Percentiles rank a stretch among this genome's conserved stretches.
phyloP scores from a whole-genome alignment of 495 filamentous ascomycete species.

The Hypoxylon subgilvum region DNA sequence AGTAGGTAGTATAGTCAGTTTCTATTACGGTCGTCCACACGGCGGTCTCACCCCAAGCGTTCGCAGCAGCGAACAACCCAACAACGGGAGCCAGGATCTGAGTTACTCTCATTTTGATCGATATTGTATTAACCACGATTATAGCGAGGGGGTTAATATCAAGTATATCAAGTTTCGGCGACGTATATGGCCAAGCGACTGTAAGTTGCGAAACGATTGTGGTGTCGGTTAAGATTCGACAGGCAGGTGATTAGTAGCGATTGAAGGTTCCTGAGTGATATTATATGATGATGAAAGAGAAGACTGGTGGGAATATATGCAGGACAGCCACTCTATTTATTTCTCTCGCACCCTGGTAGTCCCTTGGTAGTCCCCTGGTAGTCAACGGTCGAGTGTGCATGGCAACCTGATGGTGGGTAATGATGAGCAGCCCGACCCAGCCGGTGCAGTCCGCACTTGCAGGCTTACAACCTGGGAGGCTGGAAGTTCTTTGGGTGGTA shows the following conservation, averaged over 20 bases:
- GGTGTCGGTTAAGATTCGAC: slow-evolving; percentile 36
- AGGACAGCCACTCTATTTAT: slow-evolving; percentile 35
- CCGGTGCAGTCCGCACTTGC: slow-evolving; percentile 36
- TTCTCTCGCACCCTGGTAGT: slow-evolving; percentile 5
- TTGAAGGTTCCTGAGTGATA: slow-evolving; percentile 36
- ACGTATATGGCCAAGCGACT: slow-evolving; percentile 30
- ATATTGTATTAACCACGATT: slow-evolving; percentile 20
- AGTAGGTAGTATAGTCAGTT: slow-evolving; percentile 47
- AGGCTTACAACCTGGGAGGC: slow-evolving; percentile 28
- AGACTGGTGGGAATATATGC: slow-evolving; percentile 16
- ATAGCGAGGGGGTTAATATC: slow-evolving; percentile 28
- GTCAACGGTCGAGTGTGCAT: slow-evolving; percentile 15
- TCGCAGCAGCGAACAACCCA: slow-evolving; percentile 43
- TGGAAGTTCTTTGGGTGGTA: slow-evolving; percentile 31
- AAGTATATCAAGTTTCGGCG: no score
- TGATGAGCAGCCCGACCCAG: slow-evolving; percentile 32
- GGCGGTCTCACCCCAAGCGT: slow-evolving; percentile 36
- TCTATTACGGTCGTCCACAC: slow-evolving; percentile 42
- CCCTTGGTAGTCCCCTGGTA: no score
- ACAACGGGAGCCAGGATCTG: slow-evolving; percentile 45
- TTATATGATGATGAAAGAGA: slow-evolving; percentile 25
- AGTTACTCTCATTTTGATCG: slow-evolving; percentile 46
- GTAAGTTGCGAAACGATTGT: slow-evolving; percentile 37
- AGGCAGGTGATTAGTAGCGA: slow-evolving; percentile 32
- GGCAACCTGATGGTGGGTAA: slow-evolving; percentile 36